Percentiles rank a stretch among this genome's conserved stretches.
phyloP scores from a whole-genome alignment of 1,284 basidiomycete species.

The Puccinia hordei region DNA sequence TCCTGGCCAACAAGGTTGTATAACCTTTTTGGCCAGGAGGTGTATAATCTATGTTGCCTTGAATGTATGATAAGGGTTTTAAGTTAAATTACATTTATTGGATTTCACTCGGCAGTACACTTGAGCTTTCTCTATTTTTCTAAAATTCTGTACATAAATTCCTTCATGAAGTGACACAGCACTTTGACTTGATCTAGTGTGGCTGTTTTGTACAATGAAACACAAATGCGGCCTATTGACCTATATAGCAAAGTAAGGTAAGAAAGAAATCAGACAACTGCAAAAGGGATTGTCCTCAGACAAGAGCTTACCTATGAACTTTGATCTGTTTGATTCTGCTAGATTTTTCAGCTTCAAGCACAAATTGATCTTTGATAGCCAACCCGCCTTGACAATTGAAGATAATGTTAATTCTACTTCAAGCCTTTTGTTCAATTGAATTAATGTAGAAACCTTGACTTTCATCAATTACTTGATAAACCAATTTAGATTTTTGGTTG shows the following conservation, averaged over 20 bases:
- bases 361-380: constrained; percentile 68
- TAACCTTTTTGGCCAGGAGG: too few relatives aligned
- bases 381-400: constrained; percentile 73
- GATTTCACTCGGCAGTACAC: too few relatives aligned
- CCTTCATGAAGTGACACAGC: constrained; percentile 62
- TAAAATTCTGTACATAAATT: constrained; percentile 16
- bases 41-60: too few relatives aligned
- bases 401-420: constrained; percentile 91
- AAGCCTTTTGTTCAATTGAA: constrained; percentile 62
- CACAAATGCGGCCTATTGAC: constrained; percentile 68
- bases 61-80: too few relatives aligned
- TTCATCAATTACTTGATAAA: constrained; percentile 72
- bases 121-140: not conserved
- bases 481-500: constrained; percentile 70
- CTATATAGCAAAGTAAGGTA: constrained; percentile 28
- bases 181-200: constrained; percentile 71
- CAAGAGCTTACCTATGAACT: constrained; percentile 70
- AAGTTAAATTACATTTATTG: too few relatives aligned
- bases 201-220: constrained; percentile 92
- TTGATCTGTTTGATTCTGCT: constrained; percentile 80
- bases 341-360: constrained; percentile 72
- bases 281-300: not conserved
- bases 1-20: too few relatives aligned
- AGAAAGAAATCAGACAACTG: constrained; percentile 34
- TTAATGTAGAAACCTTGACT: constrained; percentile 62